A percentile compares a stretch with the other conserved stretches of the same genome.
Evolutionary conservation across 148 eudicot genomes (phyloP).

Genomic region (Rhododendron kiyosumense): DNA sequence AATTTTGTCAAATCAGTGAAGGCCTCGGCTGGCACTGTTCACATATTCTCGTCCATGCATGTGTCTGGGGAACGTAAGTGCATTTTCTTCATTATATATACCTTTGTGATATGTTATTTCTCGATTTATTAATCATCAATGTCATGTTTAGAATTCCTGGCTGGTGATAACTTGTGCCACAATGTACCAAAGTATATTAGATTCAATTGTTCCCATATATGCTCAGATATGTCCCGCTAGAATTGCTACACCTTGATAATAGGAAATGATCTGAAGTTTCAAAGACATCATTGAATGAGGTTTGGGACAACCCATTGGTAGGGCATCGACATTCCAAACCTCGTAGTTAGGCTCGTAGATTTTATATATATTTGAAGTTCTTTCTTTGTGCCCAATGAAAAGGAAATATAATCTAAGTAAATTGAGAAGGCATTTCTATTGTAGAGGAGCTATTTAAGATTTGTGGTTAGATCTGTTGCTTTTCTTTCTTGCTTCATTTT

Average conservation of each 20-base stretch:
- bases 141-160: neutral
- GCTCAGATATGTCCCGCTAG: neutral
- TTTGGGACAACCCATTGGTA: neutral
- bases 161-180: neutral
- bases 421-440: neutral
- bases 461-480: neutral
- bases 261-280: neutral
- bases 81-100: neutral
- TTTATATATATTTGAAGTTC: neutral
- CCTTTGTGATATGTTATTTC: neutral
- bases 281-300: neutral
- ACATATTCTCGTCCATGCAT: slow-evolving; percentile 94
- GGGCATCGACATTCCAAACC: neutral
- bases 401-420: neutral
- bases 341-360: neutral
- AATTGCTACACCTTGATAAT: neutral
- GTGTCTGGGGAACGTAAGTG: slow-evolving; percentile 97
- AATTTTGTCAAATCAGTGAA: slow-evolving; percentile 70
- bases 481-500: neutral
- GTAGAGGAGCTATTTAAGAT: neutral
- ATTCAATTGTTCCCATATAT: neutral
- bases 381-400: neutral
- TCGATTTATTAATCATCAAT: too few species aligned
- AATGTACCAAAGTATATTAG: neutral
- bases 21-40: slow-evolving; percentile 65